Percentiles rank a stretch among this genome's conserved stretches.
Evolutionary conservation across 768 basidiomycete genomes (phyloP).

Genomic region (Amyloporia xantha): DNA sequence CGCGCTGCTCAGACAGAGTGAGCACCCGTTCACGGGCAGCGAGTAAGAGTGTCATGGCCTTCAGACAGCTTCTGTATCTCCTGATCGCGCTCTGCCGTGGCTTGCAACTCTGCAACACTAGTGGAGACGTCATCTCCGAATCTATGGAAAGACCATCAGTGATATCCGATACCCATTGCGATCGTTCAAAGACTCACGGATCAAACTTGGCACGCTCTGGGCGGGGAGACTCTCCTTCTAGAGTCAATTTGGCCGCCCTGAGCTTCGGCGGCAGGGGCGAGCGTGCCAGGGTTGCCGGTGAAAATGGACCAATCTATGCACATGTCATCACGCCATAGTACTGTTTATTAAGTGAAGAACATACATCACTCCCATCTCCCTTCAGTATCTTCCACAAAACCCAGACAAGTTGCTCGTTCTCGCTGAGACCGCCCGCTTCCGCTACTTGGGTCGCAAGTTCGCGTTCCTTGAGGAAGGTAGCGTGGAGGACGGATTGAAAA

Average conservation of each 20-base stretch:
- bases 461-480: conserved; percentile 63
- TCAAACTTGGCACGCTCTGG: conserved; percentile 12
- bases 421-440: conserved; percentile 40
- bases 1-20: conserved; percentile 70
- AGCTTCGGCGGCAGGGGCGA: conserved; percentile 74
- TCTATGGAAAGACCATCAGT: conserved; percentile 5
- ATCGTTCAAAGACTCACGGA: conserved; percentile 10
- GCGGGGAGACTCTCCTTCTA: conserved; percentile 47
- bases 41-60: conserved; percentile 53
- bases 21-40: conserved; percentile 67
- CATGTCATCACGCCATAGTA: neutral
- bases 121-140: conserved; percentile 9
- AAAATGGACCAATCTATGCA: conserved; percentile 70
- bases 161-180: neutral
- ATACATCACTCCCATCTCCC: conserved; percentile 76
- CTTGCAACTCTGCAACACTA: conserved; percentile 4
- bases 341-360: conserved; percentile 23
- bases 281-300: conserved; percentile 64
- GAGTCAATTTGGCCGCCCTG: conserved; percentile 60
- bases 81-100: conserved; percentile 42
- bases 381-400: conserved; percentile 83
- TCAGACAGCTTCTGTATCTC: conserved; percentile 52
- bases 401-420: conserved; percentile 78
- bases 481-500: conserved; percentile 67
- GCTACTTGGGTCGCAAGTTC: conserved; percentile 49